These are phyloP conservation scores for Rhinocladiella mackenziei DNA, from an alignment of 2,329 filamentous ascomycete species.

Conservation along the genomic window DNA sequence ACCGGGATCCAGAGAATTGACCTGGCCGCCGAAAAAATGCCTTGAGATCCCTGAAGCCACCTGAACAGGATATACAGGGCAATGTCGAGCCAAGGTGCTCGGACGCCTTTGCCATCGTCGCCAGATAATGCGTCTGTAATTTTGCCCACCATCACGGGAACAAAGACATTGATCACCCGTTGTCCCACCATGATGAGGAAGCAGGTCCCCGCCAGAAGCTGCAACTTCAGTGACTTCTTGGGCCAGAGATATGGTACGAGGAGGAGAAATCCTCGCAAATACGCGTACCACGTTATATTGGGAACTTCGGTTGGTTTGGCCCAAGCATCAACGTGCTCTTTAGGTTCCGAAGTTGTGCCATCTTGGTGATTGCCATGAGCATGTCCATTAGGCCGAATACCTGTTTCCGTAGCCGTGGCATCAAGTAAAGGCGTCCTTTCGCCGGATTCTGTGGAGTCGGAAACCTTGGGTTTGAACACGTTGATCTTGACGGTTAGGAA, in stretches of 20 bases:
- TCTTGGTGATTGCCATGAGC: conserved; percentile 42
- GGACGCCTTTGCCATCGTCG: conserved; percentile 48
- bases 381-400: conserved; percentile 45
- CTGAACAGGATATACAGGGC: conserved; percentile 72
- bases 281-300: conserved; percentile 92
- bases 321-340: conserved; percentile 54
- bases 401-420: conserved; percentile 37
- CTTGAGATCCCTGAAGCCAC: conserved; percentile 82
- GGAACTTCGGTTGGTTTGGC: conserved; percentile 83
- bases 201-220: conserved; percentile 76
- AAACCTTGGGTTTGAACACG: conserved; percentile 34
- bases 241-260: conserved; percentile 99
- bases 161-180: conserved; percentile 77
- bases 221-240: conserved; percentile 68
- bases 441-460: conserved; percentile 37
- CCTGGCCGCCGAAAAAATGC: conserved; percentile 75
- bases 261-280: conserved; percentile 82
- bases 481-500: conserved; percentile 54
- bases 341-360: conserved; percentile 26
- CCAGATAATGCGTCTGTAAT: conserved; percentile 72
- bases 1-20: conserved; percentile 93
- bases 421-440: conserved; percentile 43
- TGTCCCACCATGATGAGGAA: conserved; percentile 76
- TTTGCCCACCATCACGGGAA: conserved; percentile 73
- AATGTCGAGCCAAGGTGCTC: conserved; percentile 70